Conservation (phyloP, 306 rosid genomes). For the Casuarina equisetifolia region DNA sequence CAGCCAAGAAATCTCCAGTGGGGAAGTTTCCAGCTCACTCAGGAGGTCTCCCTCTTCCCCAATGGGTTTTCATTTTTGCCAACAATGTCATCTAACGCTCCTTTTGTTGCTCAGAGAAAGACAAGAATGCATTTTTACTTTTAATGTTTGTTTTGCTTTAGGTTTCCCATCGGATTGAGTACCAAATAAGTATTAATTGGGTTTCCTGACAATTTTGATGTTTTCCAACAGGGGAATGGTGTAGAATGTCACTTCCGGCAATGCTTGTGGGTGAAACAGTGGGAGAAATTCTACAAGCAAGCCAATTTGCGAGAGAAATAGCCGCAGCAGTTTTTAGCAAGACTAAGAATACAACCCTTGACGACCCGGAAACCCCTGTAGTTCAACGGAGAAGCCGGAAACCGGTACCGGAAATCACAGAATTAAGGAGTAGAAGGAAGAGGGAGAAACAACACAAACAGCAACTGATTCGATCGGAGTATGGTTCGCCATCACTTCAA, state of each 20-base stretch:
- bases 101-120: background rate
- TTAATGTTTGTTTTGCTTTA: no score
- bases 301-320: slow-evolving; percentile 77
- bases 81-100: background rate
- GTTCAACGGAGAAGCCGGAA: slow-evolving; percentile 45
- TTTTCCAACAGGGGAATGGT: slow-evolving; percentile 68
- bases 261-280: slow-evolving; percentile 92
- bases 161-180: background rate
- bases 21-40: slow-evolving; percentile 67
- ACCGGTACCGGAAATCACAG: slow-evolving; percentile 58
- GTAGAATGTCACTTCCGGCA: slow-evolving; percentile 84
- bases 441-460: slow-evolving; percentile 71
- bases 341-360: slow-evolving; percentile 36
- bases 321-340: slow-evolving; percentile 44
- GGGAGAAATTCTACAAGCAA: slow-evolving; percentile 85
- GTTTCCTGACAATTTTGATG: background rate
- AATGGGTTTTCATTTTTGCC: background rate
- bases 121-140: background rate
- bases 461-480: slow-evolving; percentile 31
- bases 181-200: background rate
- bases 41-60: slow-evolving; percentile 47
- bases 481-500: slow-evolving; percentile 54
- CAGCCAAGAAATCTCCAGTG: slow-evolving; percentile 63
- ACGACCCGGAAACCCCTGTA: slow-evolving; percentile 83
- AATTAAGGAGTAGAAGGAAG: slow-evolving; percentile 72